These are phyloP conservation scores for Avena insularis DNA, from an alignment of 176 grass and related monocot species.

Conservation along the genomic window DNA sequence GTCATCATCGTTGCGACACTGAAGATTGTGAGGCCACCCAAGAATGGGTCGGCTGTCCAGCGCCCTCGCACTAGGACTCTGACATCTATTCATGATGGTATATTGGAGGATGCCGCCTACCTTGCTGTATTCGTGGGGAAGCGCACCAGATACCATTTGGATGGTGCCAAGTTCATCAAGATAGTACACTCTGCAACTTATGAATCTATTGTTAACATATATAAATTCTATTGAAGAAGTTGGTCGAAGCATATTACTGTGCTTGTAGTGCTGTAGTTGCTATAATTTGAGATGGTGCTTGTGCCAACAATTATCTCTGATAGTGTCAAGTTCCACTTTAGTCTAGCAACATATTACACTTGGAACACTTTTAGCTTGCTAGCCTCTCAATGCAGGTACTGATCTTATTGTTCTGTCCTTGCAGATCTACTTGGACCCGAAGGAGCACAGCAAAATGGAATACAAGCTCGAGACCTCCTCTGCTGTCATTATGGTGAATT, in stretches of 20 bases:
- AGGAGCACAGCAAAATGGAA: slow-evolving; percentile 92
- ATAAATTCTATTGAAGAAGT: neutral
- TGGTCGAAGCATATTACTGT: neutral
- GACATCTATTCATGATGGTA: slow-evolving; percentile 84
- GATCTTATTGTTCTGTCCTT: neutral
- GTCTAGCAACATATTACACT: neutral
- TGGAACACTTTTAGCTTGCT: neutral
- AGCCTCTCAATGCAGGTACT: neutral
- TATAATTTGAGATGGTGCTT: neutral
- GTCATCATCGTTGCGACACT: slow-evolving; percentile 78
- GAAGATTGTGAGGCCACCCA: slow-evolving; percentile 88
- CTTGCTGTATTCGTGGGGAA: slow-evolving; percentile 91
- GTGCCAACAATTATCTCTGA: neutral
- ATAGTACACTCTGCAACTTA: neutral
- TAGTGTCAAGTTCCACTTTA: neutral
- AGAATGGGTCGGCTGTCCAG: slow-evolving; percentile 87
- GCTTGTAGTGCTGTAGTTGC: neutral
- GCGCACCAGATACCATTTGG: slow-evolving; percentile 77
- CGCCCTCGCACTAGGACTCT: slow-evolving; percentile 87
- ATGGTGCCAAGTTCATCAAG: slow-evolving; percentile 73
- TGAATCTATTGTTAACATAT: neutral
- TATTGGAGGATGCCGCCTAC: slow-evolving; percentile 90
- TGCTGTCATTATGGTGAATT: too few relatives aligned
- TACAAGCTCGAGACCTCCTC: slow-evolving; percentile 95
- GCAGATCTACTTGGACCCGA: slow-evolving; percentile 91